Percentiles rank a stretch among this genome's conserved stretches.
phyloP scores from a whole-genome alignment of 352 stramenopile genomes.

The Phytophthora megakarya region DNA sequence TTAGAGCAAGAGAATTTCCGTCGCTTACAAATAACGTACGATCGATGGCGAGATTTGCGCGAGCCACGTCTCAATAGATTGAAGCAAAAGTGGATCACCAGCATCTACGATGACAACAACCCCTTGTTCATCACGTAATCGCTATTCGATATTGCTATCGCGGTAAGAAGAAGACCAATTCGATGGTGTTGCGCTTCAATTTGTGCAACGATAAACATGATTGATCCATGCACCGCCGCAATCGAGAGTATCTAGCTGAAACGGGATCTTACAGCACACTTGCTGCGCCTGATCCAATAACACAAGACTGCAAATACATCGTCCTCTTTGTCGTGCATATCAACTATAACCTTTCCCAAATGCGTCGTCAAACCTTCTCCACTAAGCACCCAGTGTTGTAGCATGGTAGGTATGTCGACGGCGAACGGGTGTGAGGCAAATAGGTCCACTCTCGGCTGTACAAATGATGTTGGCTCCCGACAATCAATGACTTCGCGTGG shows the following conservation, averaged over 20 bases:
- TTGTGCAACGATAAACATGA: slow-evolving; percentile 21
- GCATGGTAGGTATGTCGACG: slow-evolving; percentile 20
- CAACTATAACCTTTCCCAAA: slow-evolving; percentile 44
- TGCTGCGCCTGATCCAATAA: slow-evolving; percentile 53
- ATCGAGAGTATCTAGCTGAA: slow-evolving; percentile 59
- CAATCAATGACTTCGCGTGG: too few relatives aligned
- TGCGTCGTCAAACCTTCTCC: slow-evolving; percentile 28
- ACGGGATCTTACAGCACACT: slow-evolving; percentile 49
- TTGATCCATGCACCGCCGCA: slow-evolving; percentile 47
- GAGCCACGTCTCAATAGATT: slow-evolving; percentile 50
- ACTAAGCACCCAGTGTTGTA: slow-evolving; percentile 41
- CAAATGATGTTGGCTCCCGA: too few relatives aligned
- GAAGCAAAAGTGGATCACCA: slow-evolving; percentile 43
- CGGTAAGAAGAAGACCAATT: slow-evolving; percentile 14
- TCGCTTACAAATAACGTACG: slow-evolving; percentile 11
- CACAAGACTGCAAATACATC: slow-evolving; percentile 50
- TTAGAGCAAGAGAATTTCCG: background rate
- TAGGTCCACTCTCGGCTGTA: too few relatives aligned
- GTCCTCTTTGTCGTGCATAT: slow-evolving; percentile 33
- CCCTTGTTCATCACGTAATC: slow-evolving; percentile 22
- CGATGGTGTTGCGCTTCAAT: background rate
- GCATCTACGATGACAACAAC: slow-evolving; percentile 47
- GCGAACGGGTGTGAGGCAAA: slow-evolving; percentile 15
- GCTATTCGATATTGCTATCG: too few relatives aligned
- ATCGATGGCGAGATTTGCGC: slow-evolving; percentile 32